Conservation (phyloP, 202 grass and related monocot species). For the Schoenoplectus tabernaemontani region DNA sequence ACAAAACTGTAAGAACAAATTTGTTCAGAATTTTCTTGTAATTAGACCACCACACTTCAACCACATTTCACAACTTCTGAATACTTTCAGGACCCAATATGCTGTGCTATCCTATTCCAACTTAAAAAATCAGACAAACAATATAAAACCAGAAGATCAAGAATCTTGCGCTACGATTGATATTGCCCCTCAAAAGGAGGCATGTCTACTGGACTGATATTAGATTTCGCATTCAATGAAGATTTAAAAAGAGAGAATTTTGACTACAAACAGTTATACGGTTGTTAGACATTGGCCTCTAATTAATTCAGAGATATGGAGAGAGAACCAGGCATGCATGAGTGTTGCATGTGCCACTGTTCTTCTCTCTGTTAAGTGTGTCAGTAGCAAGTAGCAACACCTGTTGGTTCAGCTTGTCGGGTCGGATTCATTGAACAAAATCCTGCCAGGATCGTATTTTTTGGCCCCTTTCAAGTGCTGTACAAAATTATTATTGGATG, state of each 20-base stretch:
- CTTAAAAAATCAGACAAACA: background rate
- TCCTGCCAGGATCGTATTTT: background rate
- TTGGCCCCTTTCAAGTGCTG: background rate
- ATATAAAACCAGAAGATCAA: background rate
- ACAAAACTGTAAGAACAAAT: background rate
- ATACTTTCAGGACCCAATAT: background rate
- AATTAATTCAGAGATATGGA: background rate
- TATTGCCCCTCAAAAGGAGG: background rate
- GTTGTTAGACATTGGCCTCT: background rate
- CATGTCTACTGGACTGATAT: background rate
- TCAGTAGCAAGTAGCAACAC: background rate
- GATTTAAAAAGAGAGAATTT: background rate
- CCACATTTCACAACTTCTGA: background rate
- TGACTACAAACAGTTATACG: background rate
- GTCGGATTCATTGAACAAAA: conserved; percentile 12
- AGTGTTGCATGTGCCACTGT: background rate
- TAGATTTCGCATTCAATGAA: background rate
- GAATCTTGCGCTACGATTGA: background rate
- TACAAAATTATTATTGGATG: background rate
- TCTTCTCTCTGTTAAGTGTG: background rate
- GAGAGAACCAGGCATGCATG: background rate
- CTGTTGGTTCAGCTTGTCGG: conserved; percentile 1
- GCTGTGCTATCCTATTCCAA: background rate
- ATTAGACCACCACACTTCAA: background rate
- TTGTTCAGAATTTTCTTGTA: background rate